Evolutionary conservation across 768 basidiomycete species (phyloP).

Genomic region (Mycena filopes): DNA sequence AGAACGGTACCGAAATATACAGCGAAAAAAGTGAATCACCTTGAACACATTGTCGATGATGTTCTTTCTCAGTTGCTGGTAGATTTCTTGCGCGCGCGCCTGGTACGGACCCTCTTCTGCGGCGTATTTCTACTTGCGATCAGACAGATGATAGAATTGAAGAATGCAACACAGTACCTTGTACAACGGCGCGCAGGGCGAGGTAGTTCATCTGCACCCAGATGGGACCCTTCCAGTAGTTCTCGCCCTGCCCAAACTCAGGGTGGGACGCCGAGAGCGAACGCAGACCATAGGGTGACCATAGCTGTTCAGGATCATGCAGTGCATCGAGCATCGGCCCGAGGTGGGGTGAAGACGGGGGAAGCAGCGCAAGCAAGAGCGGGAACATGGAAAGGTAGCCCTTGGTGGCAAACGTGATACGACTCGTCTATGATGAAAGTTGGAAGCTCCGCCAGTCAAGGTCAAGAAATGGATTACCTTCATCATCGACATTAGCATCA

Average conservation of each 20-base stretch:
- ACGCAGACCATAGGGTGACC: slow-evolving; percentile 91
- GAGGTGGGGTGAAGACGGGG: slow-evolving; percentile 81
- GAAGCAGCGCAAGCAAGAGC: slow-evolving; percentile 84
- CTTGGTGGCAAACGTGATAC: slow-evolving; percentile 88
- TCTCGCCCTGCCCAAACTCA: slow-evolving; percentile 92
- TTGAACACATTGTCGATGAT: slow-evolving; percentile 85
- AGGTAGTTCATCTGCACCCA: slow-evolving; percentile 99
- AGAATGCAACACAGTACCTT: slow-evolving; percentile 59
- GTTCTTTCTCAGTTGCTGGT: slow-evolving; percentile 82
- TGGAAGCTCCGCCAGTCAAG: not conserved
- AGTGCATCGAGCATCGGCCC: slow-evolving; percentile 85
- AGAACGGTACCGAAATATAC: not conserved
- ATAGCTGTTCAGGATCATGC: slow-evolving; percentile 83
- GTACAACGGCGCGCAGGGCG: slow-evolving; percentile 79
- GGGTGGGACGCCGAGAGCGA: slow-evolving; percentile 89
- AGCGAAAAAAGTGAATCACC: slow-evolving; percentile 39
- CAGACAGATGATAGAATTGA: not conserved
- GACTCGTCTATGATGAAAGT: slow-evolving; percentile 77
- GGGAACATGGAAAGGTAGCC: slow-evolving; percentile 97
- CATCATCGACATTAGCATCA: slow-evolving; percentile 84
- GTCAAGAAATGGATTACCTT: slow-evolving; percentile 61
- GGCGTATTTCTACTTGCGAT: slow-evolving; percentile 72
- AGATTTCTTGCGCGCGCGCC: slow-evolving; percentile 78
- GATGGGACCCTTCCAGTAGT: slow-evolving; percentile 97
- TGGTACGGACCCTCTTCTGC: slow-evolving; percentile 85